Evolutionary conservation across 228 moss, liverwort and hornwort genomes (phyloP).

Genomic region (Sphagnum magellanicum): DNA sequence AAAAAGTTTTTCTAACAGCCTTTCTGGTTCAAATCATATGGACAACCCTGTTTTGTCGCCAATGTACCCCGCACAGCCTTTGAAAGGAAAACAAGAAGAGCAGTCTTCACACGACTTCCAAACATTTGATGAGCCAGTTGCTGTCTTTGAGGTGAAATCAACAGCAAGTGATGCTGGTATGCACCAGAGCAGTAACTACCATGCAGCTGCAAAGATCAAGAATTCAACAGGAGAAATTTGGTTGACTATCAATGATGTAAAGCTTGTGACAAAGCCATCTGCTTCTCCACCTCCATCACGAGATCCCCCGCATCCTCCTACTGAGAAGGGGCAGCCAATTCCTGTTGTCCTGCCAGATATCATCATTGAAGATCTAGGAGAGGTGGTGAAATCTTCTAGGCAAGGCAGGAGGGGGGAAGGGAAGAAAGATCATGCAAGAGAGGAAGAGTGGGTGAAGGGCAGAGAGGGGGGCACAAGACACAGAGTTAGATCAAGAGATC

Average conservation of each 20-base stretch:
- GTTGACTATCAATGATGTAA: constrained; percentile 78
- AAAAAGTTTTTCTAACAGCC: constrained; percentile 27
- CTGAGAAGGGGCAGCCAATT: constrained; percentile 24
- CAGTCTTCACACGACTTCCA: neutral
- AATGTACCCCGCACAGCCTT: constrained; percentile 22
- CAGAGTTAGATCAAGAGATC: constrained; percentile 32
- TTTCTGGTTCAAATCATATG: constrained; percentile 37
- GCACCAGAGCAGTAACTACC: neutral
- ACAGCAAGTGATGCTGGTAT: constrained; percentile 4
- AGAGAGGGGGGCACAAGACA: constrained; percentile 18
- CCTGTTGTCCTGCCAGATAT: constrained; percentile 29
- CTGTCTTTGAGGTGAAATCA: constrained; percentile 11
- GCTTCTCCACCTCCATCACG: constrained; percentile 64
- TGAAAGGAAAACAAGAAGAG: neutral
- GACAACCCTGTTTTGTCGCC: constrained; percentile 39
- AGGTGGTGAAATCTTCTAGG: constrained; percentile 26
- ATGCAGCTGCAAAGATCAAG: neutral
- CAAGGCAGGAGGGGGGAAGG: constrained; percentile 46
- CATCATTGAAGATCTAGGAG: constrained; percentile 31
- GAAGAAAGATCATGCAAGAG: constrained; percentile 43
- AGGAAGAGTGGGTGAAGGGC: constrained; percentile 41
- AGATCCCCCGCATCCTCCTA: constrained; percentile 62
- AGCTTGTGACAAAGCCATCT: constrained; percentile 61
- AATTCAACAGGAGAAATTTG: constrained; percentile 10
- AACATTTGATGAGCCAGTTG: constrained; percentile 33